Evolutionary conservation across 768 basidiomycete species (phyloP).

Genomic region (Boletales sp.): DNA sequence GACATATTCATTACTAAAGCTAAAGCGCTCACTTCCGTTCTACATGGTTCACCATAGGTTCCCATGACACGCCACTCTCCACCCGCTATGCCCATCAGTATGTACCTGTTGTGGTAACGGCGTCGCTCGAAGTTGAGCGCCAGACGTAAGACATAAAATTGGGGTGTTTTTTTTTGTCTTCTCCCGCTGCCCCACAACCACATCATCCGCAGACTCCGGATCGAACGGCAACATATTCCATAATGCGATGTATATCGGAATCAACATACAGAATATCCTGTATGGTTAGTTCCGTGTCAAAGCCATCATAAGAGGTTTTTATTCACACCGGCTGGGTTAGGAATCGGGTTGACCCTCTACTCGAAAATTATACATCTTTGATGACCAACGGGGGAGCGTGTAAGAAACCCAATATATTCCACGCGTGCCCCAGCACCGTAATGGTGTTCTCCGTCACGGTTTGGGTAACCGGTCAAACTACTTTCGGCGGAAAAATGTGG

Average conservation of each 20-base stretch:
- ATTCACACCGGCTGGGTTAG: too few relatives aligned
- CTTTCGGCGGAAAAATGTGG: slow-evolving; percentile 29
- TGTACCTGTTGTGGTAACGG: too few relatives aligned
- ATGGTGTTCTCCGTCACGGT: slow-evolving; percentile 27
- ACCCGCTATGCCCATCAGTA: too few relatives aligned
- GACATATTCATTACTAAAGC: too few relatives aligned
- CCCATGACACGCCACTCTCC: too few relatives aligned
- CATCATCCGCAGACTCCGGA: background rate
- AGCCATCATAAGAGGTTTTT: too few relatives aligned
- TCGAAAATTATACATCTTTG: slow-evolving; percentile 10
- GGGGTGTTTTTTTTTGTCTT: too few relatives aligned
- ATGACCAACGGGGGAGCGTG: background rate
- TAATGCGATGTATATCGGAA: slow-evolving; percentile 9
- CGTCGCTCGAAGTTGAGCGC: too few relatives aligned
- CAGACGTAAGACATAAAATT: too few relatives aligned
- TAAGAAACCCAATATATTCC: slow-evolving; percentile 5
- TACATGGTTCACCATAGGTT: too few relatives aligned
- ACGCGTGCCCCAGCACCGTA: slow-evolving; percentile 13
- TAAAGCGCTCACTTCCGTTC: too few relatives aligned
- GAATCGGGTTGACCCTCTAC: slow-evolving; percentile 9
- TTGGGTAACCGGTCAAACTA: slow-evolving; percentile 14
- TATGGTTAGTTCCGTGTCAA: slow-evolving; percentile 6
- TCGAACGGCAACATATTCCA: background rate
- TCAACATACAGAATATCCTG: slow-evolving; percentile 11
- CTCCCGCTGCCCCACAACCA: too few relatives aligned